Base-by-base conservation (phyloP, 441 rosid species). In the Populus trichocarpa region DNA sequence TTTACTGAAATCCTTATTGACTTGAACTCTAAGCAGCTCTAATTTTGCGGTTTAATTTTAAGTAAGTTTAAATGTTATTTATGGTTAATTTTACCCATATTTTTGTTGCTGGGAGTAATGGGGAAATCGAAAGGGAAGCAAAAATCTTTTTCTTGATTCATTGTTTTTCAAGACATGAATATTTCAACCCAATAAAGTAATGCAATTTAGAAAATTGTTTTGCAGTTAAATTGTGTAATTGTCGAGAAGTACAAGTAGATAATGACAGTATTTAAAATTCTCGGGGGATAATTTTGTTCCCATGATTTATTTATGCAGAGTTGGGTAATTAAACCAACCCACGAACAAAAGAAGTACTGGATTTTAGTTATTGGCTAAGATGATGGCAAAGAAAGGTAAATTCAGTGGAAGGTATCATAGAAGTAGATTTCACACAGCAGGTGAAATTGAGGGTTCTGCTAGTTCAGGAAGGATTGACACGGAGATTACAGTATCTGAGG, bases 371-470 rank as follows among this genome's bases (percentile, higher is more conserved):
- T 35, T 28, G 63, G 75, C 72, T 50, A 72, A 79, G 87, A 84
- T 79, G 88, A 88, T 92, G 91, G 86, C 80, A 32, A 88, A 85
- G 81, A 87, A 76, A 80, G 90, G 83, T 76, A 86, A 84, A 66
- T 84, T 89, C 74, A 82, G 84, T 7, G 92, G 91, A 75, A 88
- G 86, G 36, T 93, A 86, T 84, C 82, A 86, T 57, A 82, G 80
- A 65, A 89, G 76, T 79, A 28, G 85, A 23, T 85, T 87, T 69
- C 91, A 87, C 80, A 84, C 88, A 33, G 77, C 79, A 73, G 88
- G 86, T 63, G 91, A 87, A 78, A 84, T 91, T 5, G 95, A 91
- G 83, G 96, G 89, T 6, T 89, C 86, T 82, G 93, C 92, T 77
- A 86, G 90, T 85, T 88, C 91, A 0, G 93, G 88, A 30, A 78